Evolutionary conservation across 2,329 filamentous ascomycete species (phyloP).

Genomic region (Cercospora sojina): DNA sequence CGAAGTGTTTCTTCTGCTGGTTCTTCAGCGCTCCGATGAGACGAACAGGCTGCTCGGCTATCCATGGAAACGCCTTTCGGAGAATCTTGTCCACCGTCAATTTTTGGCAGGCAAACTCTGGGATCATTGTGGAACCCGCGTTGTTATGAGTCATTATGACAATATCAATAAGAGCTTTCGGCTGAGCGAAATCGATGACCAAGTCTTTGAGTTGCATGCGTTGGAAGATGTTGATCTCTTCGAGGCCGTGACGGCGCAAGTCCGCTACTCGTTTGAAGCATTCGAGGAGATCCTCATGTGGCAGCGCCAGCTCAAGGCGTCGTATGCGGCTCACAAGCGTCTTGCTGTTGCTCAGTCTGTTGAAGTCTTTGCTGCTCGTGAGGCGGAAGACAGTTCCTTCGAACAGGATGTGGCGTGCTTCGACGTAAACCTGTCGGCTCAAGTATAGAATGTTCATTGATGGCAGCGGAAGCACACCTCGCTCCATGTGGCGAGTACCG

Average conservation of each 20-base stretch:
- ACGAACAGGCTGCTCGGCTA: slow-evolving; percentile 29
- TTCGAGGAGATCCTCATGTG: slow-evolving; percentile 25
- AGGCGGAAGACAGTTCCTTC: slow-evolving; percentile 24
- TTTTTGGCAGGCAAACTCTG: slow-evolving; percentile 27
- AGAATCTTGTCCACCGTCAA: slow-evolving; percentile 28
- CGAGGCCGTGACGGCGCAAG: not conserved
- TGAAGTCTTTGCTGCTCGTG: slow-evolving; percentile 17
- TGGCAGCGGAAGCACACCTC: not conserved
- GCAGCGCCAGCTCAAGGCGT: slow-evolving; percentile 27
- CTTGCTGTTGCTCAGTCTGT: slow-evolving; percentile 18
- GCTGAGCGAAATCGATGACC: not conserved
- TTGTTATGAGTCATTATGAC: not conserved
- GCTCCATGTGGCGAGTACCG: not conserved
- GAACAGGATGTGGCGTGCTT: slow-evolving; percentile 28
- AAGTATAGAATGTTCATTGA: slow-evolving; percentile 21
- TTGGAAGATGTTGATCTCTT: slow-evolving; percentile 5
- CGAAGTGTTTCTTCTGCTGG: slow-evolving; percentile 28
- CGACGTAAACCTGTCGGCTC: slow-evolving; percentile 26
- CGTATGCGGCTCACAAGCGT: slow-evolving; percentile 19
- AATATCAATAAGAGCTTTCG: not conserved
- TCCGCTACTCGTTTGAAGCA: slow-evolving; percentile 12
- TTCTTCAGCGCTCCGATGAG: slow-evolving; percentile 31
- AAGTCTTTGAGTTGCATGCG: slow-evolving; percentile 13
- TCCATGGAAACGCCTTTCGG: slow-evolving; percentile 24
- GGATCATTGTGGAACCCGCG: not conserved